Evolutionary conservation across 176 grass and related monocot genomes (phyloP), one percentile per base, ranked within the genome.

Genomic region (Tuctoria greenei): DNA sequence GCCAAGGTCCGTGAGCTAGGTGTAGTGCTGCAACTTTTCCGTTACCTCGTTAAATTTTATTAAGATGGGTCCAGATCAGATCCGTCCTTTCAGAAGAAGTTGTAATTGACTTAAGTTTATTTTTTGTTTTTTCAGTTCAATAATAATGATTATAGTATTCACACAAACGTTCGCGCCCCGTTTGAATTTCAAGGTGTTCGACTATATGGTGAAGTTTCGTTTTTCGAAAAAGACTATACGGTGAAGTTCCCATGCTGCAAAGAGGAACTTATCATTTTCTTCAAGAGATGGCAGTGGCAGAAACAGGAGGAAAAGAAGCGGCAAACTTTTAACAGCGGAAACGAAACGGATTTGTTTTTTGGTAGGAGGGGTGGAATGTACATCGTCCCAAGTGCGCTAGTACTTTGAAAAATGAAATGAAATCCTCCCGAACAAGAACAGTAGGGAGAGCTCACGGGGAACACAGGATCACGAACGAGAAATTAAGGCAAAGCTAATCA

Each of bases 321-420:
- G n/a, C n/a, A n/a, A n/a, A n/a, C n/a, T n/a, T n/a, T n/a, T n/a
- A n/a, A n/a, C n/a, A n/a, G n/a, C n/a, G n/a, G n/a, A n/a, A n/a
- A n/a, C 13, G n/a, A 58, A 21, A 21, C 34, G 4, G 10, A 24
- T 0, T 14, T 45, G 17, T 24, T 7, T 57, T 12, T 39, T 23
- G 51, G 76, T 67, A 10, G 11, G 17, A 21, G 46, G 8, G 1
- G 43, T 42, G 80, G 82, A 69, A 85, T 73, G 40, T 75, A 79
- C 74, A 74, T 27, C 74, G 74, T 37, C 25, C 6, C 4, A 46
- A 45, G 43, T 45, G 67, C 43, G 8, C 64, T 67, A 0, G 24
- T 31, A 31, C 31, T 39, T 8, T 63, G 51, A 60, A 72, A 13
- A n/a, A 8, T 24, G 51, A 42, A 77, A 35, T 15, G 4, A 71